Conservation (phyloP, 2,329 filamentous ascomycete genomes). For the Cladosporium sphaerospermum region DNA sequence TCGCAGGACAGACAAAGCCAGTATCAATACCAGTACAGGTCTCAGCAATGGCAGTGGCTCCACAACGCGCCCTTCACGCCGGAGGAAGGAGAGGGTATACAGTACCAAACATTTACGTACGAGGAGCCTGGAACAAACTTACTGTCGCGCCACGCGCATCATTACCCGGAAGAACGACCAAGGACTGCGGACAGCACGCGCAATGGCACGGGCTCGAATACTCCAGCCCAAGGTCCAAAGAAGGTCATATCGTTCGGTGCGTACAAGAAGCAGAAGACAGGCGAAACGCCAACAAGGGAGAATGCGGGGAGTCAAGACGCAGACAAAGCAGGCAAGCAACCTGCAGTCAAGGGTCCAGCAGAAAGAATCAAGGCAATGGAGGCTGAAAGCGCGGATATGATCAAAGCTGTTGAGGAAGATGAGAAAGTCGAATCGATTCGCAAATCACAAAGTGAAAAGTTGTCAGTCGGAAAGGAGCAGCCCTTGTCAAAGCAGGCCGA, state of each 20-base stretch:
- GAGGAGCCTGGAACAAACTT: constrained; percentile 45
- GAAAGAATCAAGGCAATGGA: constrained; percentile 23
- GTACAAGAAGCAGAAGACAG: constrained; percentile 53
- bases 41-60: constrained; percentile 37
- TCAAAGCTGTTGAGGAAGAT: constrained; percentile 22
- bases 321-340: constrained; percentile 20
- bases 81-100: constrained; percentile 50
- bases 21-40: constrained; percentile 38
- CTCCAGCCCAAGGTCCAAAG: constrained; percentile 35
- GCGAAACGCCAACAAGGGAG: constrained; percentile 24
- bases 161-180: constrained; percentile 23
- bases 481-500: constrained; percentile 16
- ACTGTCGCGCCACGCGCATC: constrained; percentile 22
- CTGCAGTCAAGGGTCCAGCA: constrained; percentile 27
- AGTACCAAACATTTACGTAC: constrained; percentile 57
- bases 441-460: constrained; percentile 8
- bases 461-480: not conserved
- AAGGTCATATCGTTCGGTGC: constrained; percentile 58
- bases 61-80: constrained; percentile 47
- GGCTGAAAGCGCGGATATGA: constrained; percentile 27
- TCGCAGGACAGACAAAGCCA: constrained; percentile 34
- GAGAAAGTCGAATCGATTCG: constrained; percentile 15
- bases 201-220: constrained; percentile 6
- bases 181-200: constrained; percentile 26
- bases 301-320: not conserved